These are phyloP conservation scores for Ceriops decandra DNA, from an alignment of 345 rosid genomes.

Conservation along the genomic window DNA sequence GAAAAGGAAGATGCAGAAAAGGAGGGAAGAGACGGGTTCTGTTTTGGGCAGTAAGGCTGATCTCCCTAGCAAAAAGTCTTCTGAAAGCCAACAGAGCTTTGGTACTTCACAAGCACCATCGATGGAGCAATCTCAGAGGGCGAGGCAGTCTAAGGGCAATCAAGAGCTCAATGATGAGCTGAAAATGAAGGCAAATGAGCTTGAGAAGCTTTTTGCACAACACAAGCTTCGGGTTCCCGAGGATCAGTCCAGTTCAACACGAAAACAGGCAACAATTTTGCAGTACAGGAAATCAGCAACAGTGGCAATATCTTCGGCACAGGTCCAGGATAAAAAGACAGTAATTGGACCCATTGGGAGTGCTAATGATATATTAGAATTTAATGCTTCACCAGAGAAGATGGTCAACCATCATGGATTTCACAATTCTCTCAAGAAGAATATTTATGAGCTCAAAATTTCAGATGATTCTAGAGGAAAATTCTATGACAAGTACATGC, in stretches of 20 bases:
- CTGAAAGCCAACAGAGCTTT: conserved; percentile 43
- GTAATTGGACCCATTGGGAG: conserved; percentile 19
- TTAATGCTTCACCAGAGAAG: conserved; percentile 45
- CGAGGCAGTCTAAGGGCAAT: conserved; percentile 76
- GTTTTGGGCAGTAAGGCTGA: conserved; percentile 36
- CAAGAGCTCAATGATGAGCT: conserved; percentile 86
- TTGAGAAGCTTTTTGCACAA: conserved; percentile 88
- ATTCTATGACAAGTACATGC: conserved; percentile 67
- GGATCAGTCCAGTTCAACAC: conserved; percentile 61
- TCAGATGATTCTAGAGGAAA: conserved; percentile 81
- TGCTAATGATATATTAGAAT: conserved; percentile 14
- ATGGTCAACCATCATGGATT: conserved; percentile 39
- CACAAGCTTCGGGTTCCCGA: conserved; percentile 83
- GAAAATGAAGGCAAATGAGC: conserved; percentile 80
- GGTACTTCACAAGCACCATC: conserved; percentile 17
- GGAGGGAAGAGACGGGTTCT: conserved; percentile 43
- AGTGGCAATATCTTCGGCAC: conserved; percentile 38
- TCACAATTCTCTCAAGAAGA: conserved; percentile 46
- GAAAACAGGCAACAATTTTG: conserved; percentile 48
- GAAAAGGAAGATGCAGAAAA: conserved; percentile 46
- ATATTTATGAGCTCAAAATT: conserved; percentile 47
- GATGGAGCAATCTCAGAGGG: conserved; percentile 67
- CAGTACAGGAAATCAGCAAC: conserved; percentile 40
- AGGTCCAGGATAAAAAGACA: conserved; percentile 40
- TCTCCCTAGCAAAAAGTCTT: conserved; percentile 33